These are phyloP conservation scores for Starmerella asiatica DNA, from an alignment of 805 yeast genomes.

Conservation along the genomic window DNA sequence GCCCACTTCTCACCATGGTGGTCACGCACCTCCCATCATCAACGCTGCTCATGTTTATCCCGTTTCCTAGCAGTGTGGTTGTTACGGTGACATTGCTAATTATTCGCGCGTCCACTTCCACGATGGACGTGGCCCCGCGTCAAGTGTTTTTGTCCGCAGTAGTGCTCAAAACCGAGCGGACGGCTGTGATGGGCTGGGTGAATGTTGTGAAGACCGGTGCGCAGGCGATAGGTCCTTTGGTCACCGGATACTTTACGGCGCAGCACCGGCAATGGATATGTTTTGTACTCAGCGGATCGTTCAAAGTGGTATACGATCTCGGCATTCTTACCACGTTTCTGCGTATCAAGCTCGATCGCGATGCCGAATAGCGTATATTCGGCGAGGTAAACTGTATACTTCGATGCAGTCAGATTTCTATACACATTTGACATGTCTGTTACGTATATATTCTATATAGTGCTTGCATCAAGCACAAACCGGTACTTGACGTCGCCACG, in stretches of 20 bases:
- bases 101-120: slow-evolving; percentile 46
- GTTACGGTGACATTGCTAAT: slow-evolving; percentile 40
- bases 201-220: slow-evolving; percentile 76
- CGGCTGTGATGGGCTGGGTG: slow-evolving; percentile 71
- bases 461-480: slow-evolving; percentile 17
- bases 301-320: slow-evolving; percentile 27
- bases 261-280: slow-evolving; percentile 24
- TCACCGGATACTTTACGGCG: slow-evolving; percentile 60
- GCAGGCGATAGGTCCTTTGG: slow-evolving; percentile 60
- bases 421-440: not conserved
- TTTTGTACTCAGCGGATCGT: slow-evolving; percentile 26
- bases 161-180: slow-evolving; percentile 49
- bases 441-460: not conserved
- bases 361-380: not conserved
- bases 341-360: slow-evolving; percentile 13
- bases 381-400: not conserved
- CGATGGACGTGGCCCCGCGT: slow-evolving; percentile 85
- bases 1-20: slow-evolving; percentile 66
- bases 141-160: slow-evolving; percentile 63
- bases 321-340: slow-evolving; percentile 22
- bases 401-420: not conserved
- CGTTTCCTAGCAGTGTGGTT: slow-evolving; percentile 32
- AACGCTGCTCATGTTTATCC: slow-evolving; percentile 41
- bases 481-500: slow-evolving; percentile 19
- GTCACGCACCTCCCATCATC: slow-evolving; percentile 68